Evolutionary conservation across 2,329 filamentous ascomycete genomes (phyloP), one percentile per base, ranked within the genome.

Genomic region (Acarospora socialis): DNA sequence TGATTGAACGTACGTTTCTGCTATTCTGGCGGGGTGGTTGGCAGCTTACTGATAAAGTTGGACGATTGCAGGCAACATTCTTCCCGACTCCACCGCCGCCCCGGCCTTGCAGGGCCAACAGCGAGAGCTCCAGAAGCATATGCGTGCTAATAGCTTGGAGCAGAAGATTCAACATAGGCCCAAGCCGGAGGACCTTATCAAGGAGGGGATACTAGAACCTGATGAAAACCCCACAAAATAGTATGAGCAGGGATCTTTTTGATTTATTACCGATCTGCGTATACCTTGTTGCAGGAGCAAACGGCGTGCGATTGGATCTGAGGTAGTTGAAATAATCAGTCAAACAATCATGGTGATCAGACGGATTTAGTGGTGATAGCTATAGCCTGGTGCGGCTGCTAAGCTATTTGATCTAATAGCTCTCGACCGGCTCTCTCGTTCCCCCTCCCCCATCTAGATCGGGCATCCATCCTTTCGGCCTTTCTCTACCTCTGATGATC

Each of bases 381-480:
- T n/a, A n/a, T n/a, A n/a, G n/a, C n/a, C n/a, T n/a, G n/a, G n/a
- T n/a, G n/a, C n/a, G n/a, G n/a, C n/a, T n/a, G n/a, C n/a, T n/a
- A n/a, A n/a, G n/a, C n/a, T n/a, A n/a, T n/a, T n/a, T n/a, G n/a
- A n/a, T n/a, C n/a, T 39, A 60, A 43, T 55, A 56, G 30, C 45
- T 52, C 29, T 58, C 52, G 28, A 57, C 52, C 28, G 23, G 10
- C 23, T 42, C 36, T 22, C 32, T 34, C 43, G 19, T 34, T 38
- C 48, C 56, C 39, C 54, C 54, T 17, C 49, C 48, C 33, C 37
- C 46, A 34, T 53, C 52, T 50, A 81, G 55, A 50, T 93, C 86
- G 3, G 86, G 87, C 50, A 90, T 70, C 87, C 87, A 95, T 0
- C 87, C 87, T 50, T 79, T 81, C 0, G 87, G 87, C 40, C 84